Evolutionary conservation across 1,284 basidiomycete genomes (phyloP), one percentile per base, ranked within the genome.

Genomic region (Tilletia horrida): DNA sequence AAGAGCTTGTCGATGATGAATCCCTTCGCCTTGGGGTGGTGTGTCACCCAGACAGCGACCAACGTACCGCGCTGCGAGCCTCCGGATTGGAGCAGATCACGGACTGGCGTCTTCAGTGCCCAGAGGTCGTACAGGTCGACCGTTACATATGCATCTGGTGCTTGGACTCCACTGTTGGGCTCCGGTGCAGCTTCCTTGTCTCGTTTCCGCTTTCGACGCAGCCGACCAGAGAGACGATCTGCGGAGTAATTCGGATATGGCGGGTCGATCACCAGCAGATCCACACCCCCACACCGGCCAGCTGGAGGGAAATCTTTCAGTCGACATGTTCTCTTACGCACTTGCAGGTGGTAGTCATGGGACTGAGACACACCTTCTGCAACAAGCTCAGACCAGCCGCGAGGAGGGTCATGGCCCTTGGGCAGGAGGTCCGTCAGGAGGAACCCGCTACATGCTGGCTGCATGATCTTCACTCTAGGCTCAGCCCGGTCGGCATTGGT

Each of bases 91-190:
- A 71, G 65, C 14, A 71, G 66, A 42, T 65, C 14, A 45, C 66
- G 64, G 23, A 71, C 61, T 50, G 61, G 43, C 1, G 67, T 59
- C 6, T 67, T 65, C 23, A 71, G 18, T 16, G 55, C 67, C 70
- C 70, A 71, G 43, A 71, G 13, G 23, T 71, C 70, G 62, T 71
- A 71, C 42, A 71, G 2, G 42, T 71, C 70, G 21, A 67, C 21
- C 23, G 67, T 69, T 27, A 16, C 55, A 47, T 71, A 71, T 21
- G n/a, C 50, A 2, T 52, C 50, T 27, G 23, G 13, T 23, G 2
- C 27, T 27, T 8, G 18, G 50, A 52, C 4, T 21, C 11, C 11
- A 21, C 21, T 52, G 6, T 4, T 21, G 3, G 50, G 21, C 3
- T 25, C 11, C 35, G 35, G 11, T 40, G 6, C 35, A 4, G 35